Evolutionary conservation across 2,329 filamentous ascomycete genomes (phyloP), one percentile per base, ranked within the genome.

Genomic region (Sarocladium kiliense): DNA sequence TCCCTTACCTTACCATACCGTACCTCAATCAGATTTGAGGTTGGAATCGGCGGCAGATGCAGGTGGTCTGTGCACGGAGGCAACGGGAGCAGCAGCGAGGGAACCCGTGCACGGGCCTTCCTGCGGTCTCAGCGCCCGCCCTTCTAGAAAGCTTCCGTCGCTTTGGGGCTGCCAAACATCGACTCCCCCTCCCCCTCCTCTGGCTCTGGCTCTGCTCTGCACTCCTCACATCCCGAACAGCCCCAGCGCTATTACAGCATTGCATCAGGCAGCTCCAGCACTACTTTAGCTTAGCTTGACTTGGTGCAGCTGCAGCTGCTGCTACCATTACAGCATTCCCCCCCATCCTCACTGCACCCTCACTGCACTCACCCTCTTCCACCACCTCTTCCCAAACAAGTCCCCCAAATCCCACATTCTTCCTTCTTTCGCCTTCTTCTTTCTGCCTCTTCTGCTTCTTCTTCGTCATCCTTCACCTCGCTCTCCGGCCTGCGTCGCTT

Each of bases 61-160:
- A 54, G 51, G 21, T 54, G 51, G 34, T 54, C 34, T 34, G 37
- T 54, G 51, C 51, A 23, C 47, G 10, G n/a, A 36, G 30, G 47
- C 30, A 21, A 19, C 47, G 27, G 47, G 47, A 51, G 47, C 47
- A 51, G 26, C 27, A 36, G 16, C 47, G 54, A 55, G 54, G 41
- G 41, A 23, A 25, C 30, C 53, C 9, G 42, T 55, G 54, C 54
- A 50, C 54, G 54, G 42, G 23, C 54, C 51, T 26, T 18, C 21
- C 23, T 56, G 27, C 19, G 55, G 54, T 45, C 59, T n/a, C 39
- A 30, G 11, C 18, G 55, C 27, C 25, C 5, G 30, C 47, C 49
- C 45, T 65, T 65, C 63, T 65, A 64, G 61, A 64, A 64, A 63
- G 61, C 59, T 64, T 64, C 61, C 54, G 18, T 45, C 49, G 49